Conservation (phyloP, 2,329 filamentous ascomycete species). For the Penicillium frequentans region DNA sequence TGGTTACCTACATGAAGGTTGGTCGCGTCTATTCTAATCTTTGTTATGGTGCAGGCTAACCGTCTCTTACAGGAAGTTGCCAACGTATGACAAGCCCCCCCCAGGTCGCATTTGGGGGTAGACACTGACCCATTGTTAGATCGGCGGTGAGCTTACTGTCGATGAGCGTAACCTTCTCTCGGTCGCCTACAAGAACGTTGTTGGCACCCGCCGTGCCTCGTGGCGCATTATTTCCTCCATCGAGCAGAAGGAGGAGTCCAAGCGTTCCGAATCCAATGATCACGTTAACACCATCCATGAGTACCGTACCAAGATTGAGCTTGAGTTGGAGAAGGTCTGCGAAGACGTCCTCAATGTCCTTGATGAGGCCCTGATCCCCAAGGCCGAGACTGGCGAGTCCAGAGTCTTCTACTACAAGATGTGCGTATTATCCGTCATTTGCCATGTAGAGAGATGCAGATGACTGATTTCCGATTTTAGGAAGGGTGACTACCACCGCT, state of each 20-base stretch:
- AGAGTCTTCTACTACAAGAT: constrained; percentile 99
- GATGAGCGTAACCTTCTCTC: constrained; percentile 89
- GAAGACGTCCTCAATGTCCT: constrained; percentile 96
- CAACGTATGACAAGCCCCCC: constrained; percentile 61
- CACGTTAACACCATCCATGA: constrained; percentile 92
- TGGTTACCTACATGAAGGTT: constrained; percentile 99
- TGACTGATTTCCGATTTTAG: constrained; percentile 71
- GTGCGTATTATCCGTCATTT: constrained; percentile 47
- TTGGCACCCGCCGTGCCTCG: constrained; percentile 95
- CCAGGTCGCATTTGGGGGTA: constrained; percentile 1
- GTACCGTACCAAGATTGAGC: constrained; percentile 95
- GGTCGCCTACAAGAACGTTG: constrained; percentile 99
- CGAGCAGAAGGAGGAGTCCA: constrained; percentile 99
- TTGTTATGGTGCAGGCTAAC: constrained; percentile 24
- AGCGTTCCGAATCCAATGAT: constrained; percentile 77
- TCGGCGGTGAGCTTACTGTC: constrained; percentile 67
- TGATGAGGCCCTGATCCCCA: constrained; percentile 89
- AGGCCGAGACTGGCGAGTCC: constrained; percentile 94
- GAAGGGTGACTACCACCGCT: constrained; percentile 99
- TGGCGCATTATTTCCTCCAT: constrained; percentile 99
- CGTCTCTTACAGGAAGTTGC: constrained; percentile 73
- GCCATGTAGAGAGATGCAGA: constrained; percentile 38
- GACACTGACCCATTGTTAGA: constrained; percentile 42
- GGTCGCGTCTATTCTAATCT: constrained; percentile 37
- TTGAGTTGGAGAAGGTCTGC: constrained; percentile 96